phyloP scores from a whole-genome alignment of 108 stramenopile genomes.

The Pseudonitzschia delicatissima region DNA sequence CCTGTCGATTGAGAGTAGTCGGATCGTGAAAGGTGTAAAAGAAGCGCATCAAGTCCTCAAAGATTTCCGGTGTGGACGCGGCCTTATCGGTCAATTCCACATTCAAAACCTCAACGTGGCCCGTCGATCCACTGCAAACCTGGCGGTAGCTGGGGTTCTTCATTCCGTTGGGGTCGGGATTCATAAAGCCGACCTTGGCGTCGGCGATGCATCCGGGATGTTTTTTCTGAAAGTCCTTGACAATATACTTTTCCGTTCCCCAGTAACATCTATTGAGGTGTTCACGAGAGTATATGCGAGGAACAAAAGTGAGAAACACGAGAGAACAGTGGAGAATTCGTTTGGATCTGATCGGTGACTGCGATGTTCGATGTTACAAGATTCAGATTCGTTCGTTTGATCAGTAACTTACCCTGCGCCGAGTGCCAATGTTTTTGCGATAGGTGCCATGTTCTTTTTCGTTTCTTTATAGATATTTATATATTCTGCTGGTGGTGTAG shows the following conservation, averaged over 20 bases:
- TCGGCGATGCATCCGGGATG: conserved; percentile 40
- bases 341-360: too few species aligned
- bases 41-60: conserved; percentile 72
- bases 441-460: conserved; percentile 14
- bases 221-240: conserved; percentile 52
- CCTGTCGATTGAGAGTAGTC: conserved; percentile 84
- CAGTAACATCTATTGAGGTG: conserved; percentile 73
- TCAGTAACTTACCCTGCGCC: conserved; percentile 41
- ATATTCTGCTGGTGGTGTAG: neutral
- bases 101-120: conserved; percentile 72
- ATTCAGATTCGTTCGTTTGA: too few species aligned
- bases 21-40: conserved; percentile 90
- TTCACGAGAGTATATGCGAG: neutral
- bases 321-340: neutral
- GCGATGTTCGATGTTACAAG: too few species aligned
- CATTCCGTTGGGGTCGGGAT: conserved; percentile 41
- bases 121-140: conserved; percentile 61
- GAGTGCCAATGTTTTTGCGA: conserved; percentile 41
- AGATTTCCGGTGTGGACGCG: conserved; percentile 22
- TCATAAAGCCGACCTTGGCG: conserved; percentile 73
- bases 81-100: conserved; percentile 45
- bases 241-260: conserved; percentile 78
- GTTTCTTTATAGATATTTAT: neutral
- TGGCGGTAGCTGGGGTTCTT: conserved; percentile 63
- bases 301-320: neutral